Evolutionary conservation across 192 early-diverging fungal genomes (phyloP).

Genomic region (Coemansia asiatica): DNA sequence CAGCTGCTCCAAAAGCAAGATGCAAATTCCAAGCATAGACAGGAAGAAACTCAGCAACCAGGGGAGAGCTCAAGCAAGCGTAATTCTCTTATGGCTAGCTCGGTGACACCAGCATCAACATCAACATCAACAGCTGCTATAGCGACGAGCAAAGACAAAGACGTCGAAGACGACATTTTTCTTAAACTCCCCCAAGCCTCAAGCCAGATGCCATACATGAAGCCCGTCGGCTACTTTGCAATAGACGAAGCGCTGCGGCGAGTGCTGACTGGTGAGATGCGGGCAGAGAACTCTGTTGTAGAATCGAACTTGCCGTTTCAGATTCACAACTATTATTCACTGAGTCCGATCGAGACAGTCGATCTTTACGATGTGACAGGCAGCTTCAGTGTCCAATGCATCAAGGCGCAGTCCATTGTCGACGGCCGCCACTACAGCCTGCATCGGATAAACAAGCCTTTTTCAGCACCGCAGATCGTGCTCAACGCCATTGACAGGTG

Average conservation of each 20-base stretch:
- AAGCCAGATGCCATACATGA: conserved; percentile 73
- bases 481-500: conserved; percentile 85
- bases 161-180: conserved; percentile 23
- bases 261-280: conserved; percentile 64
- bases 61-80: neutral
- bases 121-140: neutral
- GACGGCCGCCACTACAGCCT: conserved; percentile 87
- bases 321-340: conserved; percentile 87
- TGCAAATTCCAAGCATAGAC: neutral
- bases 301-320: conserved; percentile 72
- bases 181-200: conserved; percentile 19
- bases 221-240: conserved; percentile 79
- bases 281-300: conserved; percentile 31
- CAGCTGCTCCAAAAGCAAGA: neutral
- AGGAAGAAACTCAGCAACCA: neutral
- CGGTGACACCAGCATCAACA: conserved; percentile 7
- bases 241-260: conserved; percentile 83
- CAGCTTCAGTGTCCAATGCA: conserved; percentile 69
- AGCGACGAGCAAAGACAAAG: neutral
- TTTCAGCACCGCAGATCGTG: conserved; percentile 74
- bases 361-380: conserved; percentile 61
- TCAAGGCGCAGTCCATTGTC: conserved; percentile 79
- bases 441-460: conserved; percentile 77
- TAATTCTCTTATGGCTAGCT: neutral
- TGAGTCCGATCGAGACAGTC: conserved; percentile 64